These are phyloP conservation scores for Oryza meridionalis DNA, from an alignment of 176 grass and related monocot species.

Conservation along the genomic window DNA sequence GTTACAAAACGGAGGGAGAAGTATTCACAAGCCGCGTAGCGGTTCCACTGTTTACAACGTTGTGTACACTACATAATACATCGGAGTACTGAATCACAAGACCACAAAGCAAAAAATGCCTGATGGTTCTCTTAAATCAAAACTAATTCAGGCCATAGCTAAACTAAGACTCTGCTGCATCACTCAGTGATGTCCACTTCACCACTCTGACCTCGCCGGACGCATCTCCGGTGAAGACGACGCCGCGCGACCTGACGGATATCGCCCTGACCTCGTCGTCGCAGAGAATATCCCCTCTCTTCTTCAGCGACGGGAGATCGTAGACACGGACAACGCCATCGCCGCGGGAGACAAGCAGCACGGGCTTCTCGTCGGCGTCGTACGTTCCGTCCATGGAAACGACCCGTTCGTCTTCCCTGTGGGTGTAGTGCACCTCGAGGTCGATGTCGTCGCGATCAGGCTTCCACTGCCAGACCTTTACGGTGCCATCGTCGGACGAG, in stretches of 20 bases:
- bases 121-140: no score
- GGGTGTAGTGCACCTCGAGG: constrained; percentile 34
- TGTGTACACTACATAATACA: no score
- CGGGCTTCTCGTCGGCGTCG: constrained; percentile 27
- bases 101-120: no score
- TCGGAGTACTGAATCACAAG: no score
- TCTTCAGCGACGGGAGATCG: constrained; percentile 33
- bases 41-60: no score
- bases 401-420: constrained; percentile 12
- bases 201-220: constrained; percentile 38
- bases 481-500: constrained; percentile 21
- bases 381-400: constrained; percentile 24
- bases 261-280: constrained; percentile 1
- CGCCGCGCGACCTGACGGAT: not conserved
- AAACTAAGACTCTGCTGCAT: no score
- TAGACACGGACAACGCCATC: constrained; percentile 21
- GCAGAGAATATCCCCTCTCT: constrained; percentile 15
- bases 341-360: constrained; percentile 25
- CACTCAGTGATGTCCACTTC: not conserved
- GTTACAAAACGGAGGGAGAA: no score
- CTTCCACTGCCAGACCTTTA: constrained; percentile 16
- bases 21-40: no score
- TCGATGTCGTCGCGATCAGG: not conserved
- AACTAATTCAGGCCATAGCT: no score
- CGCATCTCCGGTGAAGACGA: constrained; percentile 9